Evolutionary conservation across 1,284 basidiomycete genomes (phyloP).

Genomic region (Ganoderma sp.): DNA sequence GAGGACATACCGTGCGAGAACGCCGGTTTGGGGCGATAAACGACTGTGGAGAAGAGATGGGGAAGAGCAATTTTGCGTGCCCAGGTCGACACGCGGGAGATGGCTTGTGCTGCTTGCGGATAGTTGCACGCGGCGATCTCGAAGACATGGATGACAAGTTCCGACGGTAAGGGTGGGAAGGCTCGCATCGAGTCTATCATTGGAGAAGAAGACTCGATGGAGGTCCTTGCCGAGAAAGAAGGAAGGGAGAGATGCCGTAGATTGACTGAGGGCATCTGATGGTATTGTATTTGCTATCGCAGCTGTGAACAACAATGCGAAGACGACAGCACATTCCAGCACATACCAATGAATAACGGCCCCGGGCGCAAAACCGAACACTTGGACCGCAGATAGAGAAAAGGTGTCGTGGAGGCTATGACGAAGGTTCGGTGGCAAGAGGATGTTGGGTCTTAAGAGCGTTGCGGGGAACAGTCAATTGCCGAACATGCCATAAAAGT

Average conservation of each 20-base stretch:
- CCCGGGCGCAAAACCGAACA: neutral
- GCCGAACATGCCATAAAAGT: neutral
- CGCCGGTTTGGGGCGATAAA: constrained; percentile 29
- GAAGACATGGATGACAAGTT: constrained; percentile 37
- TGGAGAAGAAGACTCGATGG: neutral
- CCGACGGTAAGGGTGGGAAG: constrained; percentile 33
- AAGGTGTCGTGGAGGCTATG: neutral
- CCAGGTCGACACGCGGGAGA: constrained; percentile 38
- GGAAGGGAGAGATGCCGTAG: constrained; percentile 4
- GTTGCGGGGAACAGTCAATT: neutral
- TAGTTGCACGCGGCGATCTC: constrained; percentile 31
- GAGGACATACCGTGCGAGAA: constrained; percentile 22
- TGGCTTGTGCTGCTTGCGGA: constrained; percentile 28
- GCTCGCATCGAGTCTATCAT: constrained; percentile 11
- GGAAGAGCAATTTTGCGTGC: constrained; percentile 33
- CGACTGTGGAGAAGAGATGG: constrained; percentile 35
- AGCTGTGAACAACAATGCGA: neutral
- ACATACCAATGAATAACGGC: neutral
- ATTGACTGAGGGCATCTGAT: constrained; percentile 4
- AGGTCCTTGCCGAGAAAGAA: neutral
- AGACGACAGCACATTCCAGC: neutral
- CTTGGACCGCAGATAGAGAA: neutral
- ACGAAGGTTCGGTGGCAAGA: neutral
- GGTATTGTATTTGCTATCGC: neutral
- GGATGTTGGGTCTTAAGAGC: neutral